phyloP scores from a whole-genome alignment of 1,284 basidiomycete genomes.

The Puccinia polysora region DNA sequence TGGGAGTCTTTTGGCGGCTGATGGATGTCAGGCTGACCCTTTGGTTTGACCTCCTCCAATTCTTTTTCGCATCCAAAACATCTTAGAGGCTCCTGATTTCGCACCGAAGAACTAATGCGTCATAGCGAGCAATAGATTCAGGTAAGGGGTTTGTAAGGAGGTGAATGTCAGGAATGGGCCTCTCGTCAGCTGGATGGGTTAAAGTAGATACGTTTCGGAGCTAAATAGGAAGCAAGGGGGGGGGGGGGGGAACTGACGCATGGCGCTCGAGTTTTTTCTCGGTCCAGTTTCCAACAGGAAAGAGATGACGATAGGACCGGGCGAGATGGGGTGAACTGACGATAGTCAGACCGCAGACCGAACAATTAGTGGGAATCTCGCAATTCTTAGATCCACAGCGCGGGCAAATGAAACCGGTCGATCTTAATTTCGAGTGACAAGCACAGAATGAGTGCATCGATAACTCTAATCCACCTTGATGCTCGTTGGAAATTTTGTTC shows the following conservation, averaged over 20 bases:
- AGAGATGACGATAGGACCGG: conserved; percentile 87
- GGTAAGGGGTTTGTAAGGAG: conserved; percentile 8
- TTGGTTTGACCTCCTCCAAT: conserved; percentile 43
- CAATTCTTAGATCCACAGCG: conserved; percentile 87
- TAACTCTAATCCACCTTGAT: conserved; percentile 5
- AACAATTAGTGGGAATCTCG: conserved; percentile 96
- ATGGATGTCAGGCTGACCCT: conserved; percentile 64
- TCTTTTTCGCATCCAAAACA: conserved; percentile 17
- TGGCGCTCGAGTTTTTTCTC: conserved; percentile 54
- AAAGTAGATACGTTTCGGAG: conserved; percentile 36
- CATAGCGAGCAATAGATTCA: conserved; percentile 3
- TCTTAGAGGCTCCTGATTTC: conserved; percentile 53
- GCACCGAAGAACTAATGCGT: conserved; percentile 31
- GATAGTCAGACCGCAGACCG: conserved; percentile 93
- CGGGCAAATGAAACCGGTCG: conserved; percentile 89
- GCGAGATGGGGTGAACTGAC: conserved; percentile 96
- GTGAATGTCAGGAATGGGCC: conserved; percentile 16
- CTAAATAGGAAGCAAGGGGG: conserved; percentile 47
- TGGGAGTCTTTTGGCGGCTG: conserved; percentile 51
- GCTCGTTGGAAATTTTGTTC: conserved; percentile 64
- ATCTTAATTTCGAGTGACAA: conserved; percentile 84
- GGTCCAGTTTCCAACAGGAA: conserved; percentile 75
- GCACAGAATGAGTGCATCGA: conserved; percentile 79
- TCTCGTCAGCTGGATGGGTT: conserved; percentile 17
- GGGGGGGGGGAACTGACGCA: conserved; percentile 41